Base-by-base conservation (phyloP, 495 filamentous ascomycete species). In the Margaritispora aquatica region DNA sequence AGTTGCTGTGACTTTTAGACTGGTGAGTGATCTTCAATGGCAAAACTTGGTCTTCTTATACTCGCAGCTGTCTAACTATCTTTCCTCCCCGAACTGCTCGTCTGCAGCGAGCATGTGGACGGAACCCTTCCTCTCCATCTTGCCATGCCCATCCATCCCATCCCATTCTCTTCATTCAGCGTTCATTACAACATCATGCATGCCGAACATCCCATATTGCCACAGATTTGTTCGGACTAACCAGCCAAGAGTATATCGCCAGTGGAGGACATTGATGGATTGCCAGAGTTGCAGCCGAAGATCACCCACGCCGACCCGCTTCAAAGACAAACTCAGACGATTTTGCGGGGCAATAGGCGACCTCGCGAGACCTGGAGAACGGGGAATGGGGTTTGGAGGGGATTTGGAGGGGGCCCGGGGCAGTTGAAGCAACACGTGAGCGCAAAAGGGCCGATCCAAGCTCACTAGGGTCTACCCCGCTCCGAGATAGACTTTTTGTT, bases 381-480 rank as follows among this genome's bases (percentile, higher is more conserved):
- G 52, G 52, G 31, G 52, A 36, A 21, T 21, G 26, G 31, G 31
- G 34, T 5, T n/a, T n/a, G n/a, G n/a, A n/a, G n/a, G n/a, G n/a
- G n/a, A n/a, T n/a, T n/a, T n/a, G n/a, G n/a, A n/a, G n/a, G n/a
- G n/a, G n/a, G n/a, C n/a, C n/a, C n/a, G n/a, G n/a, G n/a, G n/a
- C n/a, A n/a, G 9, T 23, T 41, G 52, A 31, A 31, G 52, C 11
- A 41, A 31, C 31, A 55, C 52, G 52, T 55, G 52, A 55, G 52
- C 17, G 20, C 4, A 55, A 26, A 54, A 55, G 52, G 52, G 52
- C 52, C 52, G 52, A 55, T 50, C 47, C n/a, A n/a, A n/a, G n/a
- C n/a, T n/a, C n/a, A n/a, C n/a, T n/a, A n/a, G n/a, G 21, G 47
- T 10, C 5, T 50, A 50, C 47, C 47, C 47, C 47, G 47, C 47